Evolutionary conservation across 2,329 filamentous ascomycete species (phyloP), one percentile per base, ranked within the genome.

Genomic region (Nemania serpens): DNA sequence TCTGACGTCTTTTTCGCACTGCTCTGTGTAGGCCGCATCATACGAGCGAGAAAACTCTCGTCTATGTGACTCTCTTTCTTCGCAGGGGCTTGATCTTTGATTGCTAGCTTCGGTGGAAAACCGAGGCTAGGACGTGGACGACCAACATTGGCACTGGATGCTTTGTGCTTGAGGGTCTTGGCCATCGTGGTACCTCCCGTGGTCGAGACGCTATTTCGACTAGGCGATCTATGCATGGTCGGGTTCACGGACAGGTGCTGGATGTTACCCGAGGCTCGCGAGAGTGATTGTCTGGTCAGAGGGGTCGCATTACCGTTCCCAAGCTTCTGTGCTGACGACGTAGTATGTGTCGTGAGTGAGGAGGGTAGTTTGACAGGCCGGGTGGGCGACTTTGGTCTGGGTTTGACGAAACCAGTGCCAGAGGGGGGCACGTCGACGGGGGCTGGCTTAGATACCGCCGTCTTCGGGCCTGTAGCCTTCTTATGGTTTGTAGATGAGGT

Each of bases 1-100:
- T 91, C 88, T 2, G 84, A 78, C 0, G 84, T 83, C 76, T 91
- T 92, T 64, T 81, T 87, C 9, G 88, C 82, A 5, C 88, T 91
- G 47, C 85, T 80, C 46, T 88, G 84, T 0, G 90, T 93, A 2
- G 90, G 90, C 42, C 90, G 81, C 86, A 89, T 93, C 90, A 93
- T 92, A 54, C 90, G 85, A n/a, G 89, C 89, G 25, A 93, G 77
- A 75, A 93, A 93, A 13, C 86, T 76, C 66, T 91, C 88, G 65
- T 91, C 88, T 1, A 89, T 80, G 17, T 83, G 82, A 48, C 79
- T 80, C 25, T 83, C 78, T 62, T 81, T 79, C 67, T 82, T 82
- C 1, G 78, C 73, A 6, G 80, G 64, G 52, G 82, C 69, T 68
- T 79, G 71, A 45, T 82, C 79, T 73, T 80, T 73, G 61, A 82